Percentiles rank a stretch among this genome's conserved stretches.
Conservation (phyloP, 2,329 filamentous ascomycete genomes). For the Exophiala alcalophila region DNA sequence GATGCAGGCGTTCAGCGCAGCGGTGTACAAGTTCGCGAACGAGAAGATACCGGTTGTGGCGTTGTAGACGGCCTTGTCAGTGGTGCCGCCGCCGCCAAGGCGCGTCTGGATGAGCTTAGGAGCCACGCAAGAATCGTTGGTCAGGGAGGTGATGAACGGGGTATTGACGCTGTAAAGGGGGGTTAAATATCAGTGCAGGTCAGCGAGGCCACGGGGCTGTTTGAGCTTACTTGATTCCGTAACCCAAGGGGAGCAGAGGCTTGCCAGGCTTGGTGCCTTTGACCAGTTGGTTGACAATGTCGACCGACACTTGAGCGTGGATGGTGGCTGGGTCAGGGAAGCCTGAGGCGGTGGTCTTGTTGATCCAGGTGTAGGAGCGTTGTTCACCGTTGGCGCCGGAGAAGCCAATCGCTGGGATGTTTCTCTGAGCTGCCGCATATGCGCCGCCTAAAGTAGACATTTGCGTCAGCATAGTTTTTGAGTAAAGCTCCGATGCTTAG, state of each 20-base stretch:
- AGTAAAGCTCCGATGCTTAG: background rate
- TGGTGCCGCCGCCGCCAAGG: constrained; percentile 50
- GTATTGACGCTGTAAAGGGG: constrained; percentile 54
- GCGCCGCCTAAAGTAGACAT: constrained; percentile 43
- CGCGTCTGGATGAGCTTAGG: constrained; percentile 49
- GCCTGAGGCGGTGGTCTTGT: constrained; percentile 36
- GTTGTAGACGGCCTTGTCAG: constrained; percentile 48
- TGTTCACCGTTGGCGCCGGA: constrained; percentile 45
- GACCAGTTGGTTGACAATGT: constrained; percentile 47
- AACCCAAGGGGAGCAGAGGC: constrained; percentile 46
- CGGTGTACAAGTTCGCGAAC: constrained; percentile 41
- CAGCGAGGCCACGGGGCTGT: too few relatives aligned
- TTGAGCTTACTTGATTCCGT: constrained; percentile 40
- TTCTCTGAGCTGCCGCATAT: constrained; percentile 50
- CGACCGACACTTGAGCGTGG: constrained; percentile 43
- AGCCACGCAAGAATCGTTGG: constrained; percentile 40
- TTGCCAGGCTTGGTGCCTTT: constrained; percentile 35
- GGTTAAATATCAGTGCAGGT: too few relatives aligned
- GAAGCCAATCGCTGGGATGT: constrained; percentile 52
- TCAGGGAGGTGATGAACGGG: constrained; percentile 42
- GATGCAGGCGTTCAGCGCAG: constrained; percentile 49
- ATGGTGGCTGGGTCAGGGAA: constrained; percentile 44
- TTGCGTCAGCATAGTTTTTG: background rate
- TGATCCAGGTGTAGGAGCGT: constrained; percentile 46
- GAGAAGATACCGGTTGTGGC: constrained; percentile 45